phyloP scores from a whole-genome alignment of 352 stramenopile genomes.

The Pythium monospermum region DNA sequence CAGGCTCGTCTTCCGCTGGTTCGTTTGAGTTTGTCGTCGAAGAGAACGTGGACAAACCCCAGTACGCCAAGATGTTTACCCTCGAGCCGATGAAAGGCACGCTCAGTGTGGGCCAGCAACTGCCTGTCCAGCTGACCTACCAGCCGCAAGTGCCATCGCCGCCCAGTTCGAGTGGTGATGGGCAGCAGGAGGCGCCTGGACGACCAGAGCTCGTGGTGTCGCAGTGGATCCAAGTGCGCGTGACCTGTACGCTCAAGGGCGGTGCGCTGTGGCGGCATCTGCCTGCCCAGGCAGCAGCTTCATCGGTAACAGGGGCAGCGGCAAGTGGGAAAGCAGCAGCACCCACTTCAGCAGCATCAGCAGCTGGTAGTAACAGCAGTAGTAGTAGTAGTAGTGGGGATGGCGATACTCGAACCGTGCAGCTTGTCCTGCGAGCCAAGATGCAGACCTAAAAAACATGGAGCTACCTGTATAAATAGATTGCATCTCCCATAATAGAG shows the following conservation, averaged over 20 bases:
- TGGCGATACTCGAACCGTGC: conserved; percentile 17
- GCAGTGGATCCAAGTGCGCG: conserved; percentile 28
- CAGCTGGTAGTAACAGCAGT: too few relatives aligned
- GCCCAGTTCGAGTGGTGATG: not conserved
- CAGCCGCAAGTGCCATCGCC: conserved; percentile 20
- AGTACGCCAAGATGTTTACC: conserved; percentile 57
- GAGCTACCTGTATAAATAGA: conserved; percentile 13
- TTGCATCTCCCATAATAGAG: conserved; percentile 6
- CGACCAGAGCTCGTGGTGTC: conserved; percentile 18
- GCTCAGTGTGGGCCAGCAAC: conserved; percentile 45
- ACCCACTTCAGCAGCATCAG: not conserved
- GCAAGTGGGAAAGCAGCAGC: not conserved
- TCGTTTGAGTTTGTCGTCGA: conserved; percentile 68
- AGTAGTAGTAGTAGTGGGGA: too few relatives aligned
- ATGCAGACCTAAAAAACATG: conserved; percentile 13
- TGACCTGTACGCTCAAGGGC: conserved; percentile 21
- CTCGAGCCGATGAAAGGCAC: conserved; percentile 64
- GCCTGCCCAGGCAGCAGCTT: not conserved
- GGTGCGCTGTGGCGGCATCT: conserved; percentile 21
- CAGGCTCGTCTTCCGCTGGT: conserved; percentile 11
- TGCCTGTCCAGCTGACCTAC: conserved; percentile 55
- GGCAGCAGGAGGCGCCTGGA: not conserved
- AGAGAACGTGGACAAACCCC: conserved; percentile 30
- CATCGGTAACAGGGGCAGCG: not conserved
- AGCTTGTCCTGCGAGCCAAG: conserved; percentile 23